Base-by-base conservation (phyloP, 805 yeast genomes). In the Jamesozyma hellenica region DNA sequence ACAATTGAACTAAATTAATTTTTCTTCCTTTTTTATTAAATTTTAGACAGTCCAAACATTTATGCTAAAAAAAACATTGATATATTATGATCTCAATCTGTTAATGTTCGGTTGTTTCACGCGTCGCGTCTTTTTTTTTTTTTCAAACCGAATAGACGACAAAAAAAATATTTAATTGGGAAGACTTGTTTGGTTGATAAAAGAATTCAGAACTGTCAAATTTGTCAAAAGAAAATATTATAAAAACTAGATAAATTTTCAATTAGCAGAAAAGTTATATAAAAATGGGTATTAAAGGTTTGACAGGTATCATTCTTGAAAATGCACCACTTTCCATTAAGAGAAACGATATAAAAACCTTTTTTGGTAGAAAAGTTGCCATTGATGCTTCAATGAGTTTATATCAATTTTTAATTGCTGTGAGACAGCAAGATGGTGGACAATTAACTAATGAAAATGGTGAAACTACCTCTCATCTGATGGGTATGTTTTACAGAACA, bases 401-500 rank as follows among this genome's bases (percentile, higher is more conserved):
- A 31, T 92, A 92, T 58, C 99, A 92, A 62, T 92, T 90, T 55
- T 69, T 92, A 36, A 88, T 92, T 55, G 96, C 97, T 0, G 98
- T 92, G 4, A 74, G 99, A 56, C 97, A 90, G 51, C 87, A 82
- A 42, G 97, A 92, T 55, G 99, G 99, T n/a, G 86, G 78, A 46
- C 94, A 87, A 57, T 68, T 92, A 54, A 79, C 92, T 18, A 82
- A 76, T 46, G 95, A 84, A 30, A 75, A 75, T 15, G 99, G 99
- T 33, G 95, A 86, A 46, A 90, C 96, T 2, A 82, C 84, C 0
- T 83, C 96, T 0, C 99, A 92, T 60, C 61, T 92, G 42, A 87
- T 88, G 82, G 99, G 99, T 2, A 83, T 92, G 73, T 92, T 92
- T 60, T 90, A 92, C 61, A 70, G 98, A 44, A 92, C 99, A 1